Evolutionary conservation across 2,329 filamentous ascomycete genomes (phyloP), one percentile per base, ranked within the genome.

Genomic region (Fusarium clavum): DNA sequence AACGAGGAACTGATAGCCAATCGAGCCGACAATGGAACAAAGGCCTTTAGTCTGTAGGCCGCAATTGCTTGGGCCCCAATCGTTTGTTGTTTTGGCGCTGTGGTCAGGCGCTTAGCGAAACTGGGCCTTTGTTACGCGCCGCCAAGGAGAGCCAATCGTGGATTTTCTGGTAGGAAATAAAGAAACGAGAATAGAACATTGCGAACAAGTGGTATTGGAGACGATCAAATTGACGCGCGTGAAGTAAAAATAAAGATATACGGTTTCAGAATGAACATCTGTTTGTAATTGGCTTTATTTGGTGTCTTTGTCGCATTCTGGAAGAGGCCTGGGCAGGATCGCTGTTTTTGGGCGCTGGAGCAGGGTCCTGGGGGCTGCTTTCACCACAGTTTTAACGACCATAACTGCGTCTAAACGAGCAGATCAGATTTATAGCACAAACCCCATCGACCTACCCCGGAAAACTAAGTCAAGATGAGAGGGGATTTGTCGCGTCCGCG

Each of bases 101-200:
- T 44, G n/a, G 20, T 22, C 43, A 40, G 54, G 72, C 72, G 72
- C 72, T 73, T 74, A 74, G 65, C 65, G 72, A 74, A 74, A 74
- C 72, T 27, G 44, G 27, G 44, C 9, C 59, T 61, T 56, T 57
- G 54, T 60, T 68, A 57, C 54, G 63, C 67, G 67, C 67, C 8
- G 49, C 24, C 1, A 62, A 54, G 4, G 10, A 67, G 22, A 67
- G 20, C 64, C 64, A 67, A 67, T 67, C 45, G 57, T 40, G 20
- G 32, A n/a, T 16, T 8, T 32, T 29, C 12, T 14, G 22, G 20
- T 30, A 46, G 32, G 34, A 32, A 13, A 51, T n/a, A 67, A 67
- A 62, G 62, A 57, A 67, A 67, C 64, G 11, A 67, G 49, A 52
- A 67, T 51, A 67, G 49, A 61, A 47, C 29, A 57, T 57, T 61